phyloP scores from a whole-genome alignment of 139 green algal genomes.

The Chlorella sorokiniana region DNA sequence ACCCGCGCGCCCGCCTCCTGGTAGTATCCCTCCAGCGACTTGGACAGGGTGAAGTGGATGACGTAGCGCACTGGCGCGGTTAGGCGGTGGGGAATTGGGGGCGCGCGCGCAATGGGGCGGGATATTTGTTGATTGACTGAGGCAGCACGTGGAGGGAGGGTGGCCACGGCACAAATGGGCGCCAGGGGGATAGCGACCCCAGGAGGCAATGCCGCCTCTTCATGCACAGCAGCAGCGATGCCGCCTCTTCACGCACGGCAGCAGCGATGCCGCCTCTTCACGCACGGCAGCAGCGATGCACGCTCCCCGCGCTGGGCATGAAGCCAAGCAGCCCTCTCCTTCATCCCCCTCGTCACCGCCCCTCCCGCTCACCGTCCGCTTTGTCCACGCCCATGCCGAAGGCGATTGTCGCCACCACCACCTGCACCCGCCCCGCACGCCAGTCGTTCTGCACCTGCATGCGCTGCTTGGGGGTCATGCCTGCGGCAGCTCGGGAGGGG shows the following conservation, averaged over 20 bases:
- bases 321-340: constrained; percentile 50
- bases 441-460: constrained; percentile 82
- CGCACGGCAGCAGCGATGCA: constrained; percentile 22
- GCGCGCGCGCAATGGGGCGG: background rate
- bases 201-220: no score
- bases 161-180: no score
- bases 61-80: constrained; percentile 78
- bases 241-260: background rate
- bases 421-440: constrained; percentile 49
- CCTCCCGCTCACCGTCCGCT: constrained; percentile 62
- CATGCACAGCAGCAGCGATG: constrained; percentile 8
- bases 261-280: constrained; percentile 33
- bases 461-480: constrained; percentile 79
- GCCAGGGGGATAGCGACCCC: no score
- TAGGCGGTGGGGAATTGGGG: background rate
- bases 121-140: background rate
- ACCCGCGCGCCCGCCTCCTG: constrained; percentile 74
- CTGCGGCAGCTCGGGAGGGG: constrained; percentile 64
- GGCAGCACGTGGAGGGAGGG: background rate
- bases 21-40: constrained; percentile 64
- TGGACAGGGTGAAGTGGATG: constrained; percentile 68
- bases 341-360: constrained; percentile 71
- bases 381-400: constrained; percentile 87
- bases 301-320: no score
- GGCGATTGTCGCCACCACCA: constrained; percentile 75